phyloP scores from a whole-genome alignment of 768 basidiomycete species.

The Dentipellis fragilis region DNA sequence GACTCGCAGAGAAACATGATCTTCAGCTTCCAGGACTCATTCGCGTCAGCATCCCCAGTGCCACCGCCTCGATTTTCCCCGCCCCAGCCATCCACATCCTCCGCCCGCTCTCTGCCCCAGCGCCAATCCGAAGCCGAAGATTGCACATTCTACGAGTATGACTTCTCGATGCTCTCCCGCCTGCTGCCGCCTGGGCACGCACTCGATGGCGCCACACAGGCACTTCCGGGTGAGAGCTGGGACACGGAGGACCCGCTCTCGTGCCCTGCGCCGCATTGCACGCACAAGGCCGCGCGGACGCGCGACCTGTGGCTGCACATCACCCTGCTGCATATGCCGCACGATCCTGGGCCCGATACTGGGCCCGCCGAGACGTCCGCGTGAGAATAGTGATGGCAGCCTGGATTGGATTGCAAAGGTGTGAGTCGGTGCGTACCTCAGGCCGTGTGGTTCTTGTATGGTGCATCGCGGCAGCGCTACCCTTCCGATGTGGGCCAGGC shows the following conservation, averaged over 20 bases:
- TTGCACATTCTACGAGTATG: neutral
- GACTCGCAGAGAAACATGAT: too few relatives aligned
- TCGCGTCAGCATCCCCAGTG: neutral
- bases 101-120: neutral
- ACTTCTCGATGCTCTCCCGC: neutral
- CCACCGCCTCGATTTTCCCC: neutral
- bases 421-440: neutral
- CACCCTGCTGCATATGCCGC: neutral
- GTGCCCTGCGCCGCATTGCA: neutral
- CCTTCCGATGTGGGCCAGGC: neutral
- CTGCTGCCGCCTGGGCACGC: neutral
- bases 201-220: neutral
- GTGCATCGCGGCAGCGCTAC: neutral
- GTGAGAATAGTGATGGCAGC: neutral
- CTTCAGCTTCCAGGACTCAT: too few relatives aligned
- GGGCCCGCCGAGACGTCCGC: neutral
- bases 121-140: neutral
- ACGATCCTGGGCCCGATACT: neutral
- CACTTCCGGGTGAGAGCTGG: neutral
- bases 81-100: neutral
- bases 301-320: neutral
- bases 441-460: neutral
- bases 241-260: neutral
- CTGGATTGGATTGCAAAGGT: neutral
- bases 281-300: neutral